phyloP scores from a whole-genome alignment of 2,329 filamentous ascomycete species.

The Dendrostoma leiphaemia region DNA sequence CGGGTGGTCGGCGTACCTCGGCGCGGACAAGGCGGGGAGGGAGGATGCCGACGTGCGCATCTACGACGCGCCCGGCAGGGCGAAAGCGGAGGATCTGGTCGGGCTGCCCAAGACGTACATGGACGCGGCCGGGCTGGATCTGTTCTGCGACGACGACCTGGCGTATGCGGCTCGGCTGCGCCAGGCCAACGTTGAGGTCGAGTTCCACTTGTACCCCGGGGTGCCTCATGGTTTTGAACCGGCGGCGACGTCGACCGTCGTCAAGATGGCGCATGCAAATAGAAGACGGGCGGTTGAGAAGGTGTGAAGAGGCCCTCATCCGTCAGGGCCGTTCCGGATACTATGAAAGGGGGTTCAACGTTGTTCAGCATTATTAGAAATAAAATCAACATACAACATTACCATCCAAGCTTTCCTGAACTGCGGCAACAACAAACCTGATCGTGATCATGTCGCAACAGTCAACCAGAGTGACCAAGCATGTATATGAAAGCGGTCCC shows the following conservation, averaged over 20 bases:
- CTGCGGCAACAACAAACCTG: no score
- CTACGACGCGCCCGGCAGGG: conserved; percentile 24
- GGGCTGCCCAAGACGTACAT: conserved; percentile 36
- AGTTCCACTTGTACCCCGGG: conserved; percentile 40
- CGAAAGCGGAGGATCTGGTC: conserved; percentile 21
- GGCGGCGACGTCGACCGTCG: conserved; percentile 12
- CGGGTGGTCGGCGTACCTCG: conserved; percentile 8
- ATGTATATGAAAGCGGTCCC: no score
- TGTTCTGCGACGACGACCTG: conserved; percentile 35
- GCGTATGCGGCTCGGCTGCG: conserved; percentile 31
- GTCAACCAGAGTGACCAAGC: no score
- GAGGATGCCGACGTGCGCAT: conserved; percentile 11
- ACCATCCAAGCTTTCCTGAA: no score
- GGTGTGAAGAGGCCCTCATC: no score
- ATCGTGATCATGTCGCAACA: no score
- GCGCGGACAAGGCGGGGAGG: conserved; percentile 1
- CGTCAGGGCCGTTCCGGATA: no score
- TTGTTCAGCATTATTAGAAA: no score
- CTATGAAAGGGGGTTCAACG: no score
- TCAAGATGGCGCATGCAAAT: conserved; percentile 24
- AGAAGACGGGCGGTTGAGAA: conserved; percentile 19
- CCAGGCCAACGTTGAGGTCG: conserved; percentile 32
- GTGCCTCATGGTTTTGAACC: conserved; percentile 37
- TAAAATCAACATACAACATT: no score
- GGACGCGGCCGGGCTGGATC: conserved; percentile 36